Base-by-base conservation (phyloP, 495 filamentous ascomycete genomes). In the Lentithecium fluviatile region DNA sequence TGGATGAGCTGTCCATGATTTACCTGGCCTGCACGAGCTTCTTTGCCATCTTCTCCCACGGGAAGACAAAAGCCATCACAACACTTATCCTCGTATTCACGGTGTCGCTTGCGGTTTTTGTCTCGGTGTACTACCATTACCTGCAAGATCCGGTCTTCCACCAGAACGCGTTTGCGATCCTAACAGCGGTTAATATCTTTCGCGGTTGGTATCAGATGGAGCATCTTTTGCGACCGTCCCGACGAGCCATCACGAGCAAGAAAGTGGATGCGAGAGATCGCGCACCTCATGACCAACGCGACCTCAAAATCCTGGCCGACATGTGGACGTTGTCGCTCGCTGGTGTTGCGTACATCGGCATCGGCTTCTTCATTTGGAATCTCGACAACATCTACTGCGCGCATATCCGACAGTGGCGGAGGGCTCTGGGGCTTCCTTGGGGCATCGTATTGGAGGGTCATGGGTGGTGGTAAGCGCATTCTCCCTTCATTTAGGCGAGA, bases 1-100 rank as follows among this genome's bases (percentile, higher is more conserved):
- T 61, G 17, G 52, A 61, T 36, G 58, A 61, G 20, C 29, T 61
- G 23, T 61, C 58, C 19, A 61, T 61, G 58, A 61, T 61, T 8
- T 61, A 61, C 52, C 20, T 25, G 54, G 58, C 52, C 3, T 40
- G 51, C 32, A 56, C 37, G 15, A 56, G 6, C n/a, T 57, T 34
- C 37, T 58, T 34, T 36, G 58, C 52, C n/a, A n/a, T 36, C 58
- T 61, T 61, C 52, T 21, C 58, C 13, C 45, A 32, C 10, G 29
- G 12, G 12, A 13, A 43, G n/a, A 24, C 6, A 12, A 12, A 17
- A 2, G 17, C 59, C 11, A 17, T 43, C 1, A 19, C 62, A 13
- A 20, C 52, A 26, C 6, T 52, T 21, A 19, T 45, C 21, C 26
- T 61, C 52, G 3, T 46, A 26, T 12, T 19, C 29, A 32, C 29